A percentile compares a stretch with the other conserved stretches of the same genome.
Evolutionary conservation across 257 asterid genomes (phyloP).

Genomic region (Solanum gracilifrons): DNA sequence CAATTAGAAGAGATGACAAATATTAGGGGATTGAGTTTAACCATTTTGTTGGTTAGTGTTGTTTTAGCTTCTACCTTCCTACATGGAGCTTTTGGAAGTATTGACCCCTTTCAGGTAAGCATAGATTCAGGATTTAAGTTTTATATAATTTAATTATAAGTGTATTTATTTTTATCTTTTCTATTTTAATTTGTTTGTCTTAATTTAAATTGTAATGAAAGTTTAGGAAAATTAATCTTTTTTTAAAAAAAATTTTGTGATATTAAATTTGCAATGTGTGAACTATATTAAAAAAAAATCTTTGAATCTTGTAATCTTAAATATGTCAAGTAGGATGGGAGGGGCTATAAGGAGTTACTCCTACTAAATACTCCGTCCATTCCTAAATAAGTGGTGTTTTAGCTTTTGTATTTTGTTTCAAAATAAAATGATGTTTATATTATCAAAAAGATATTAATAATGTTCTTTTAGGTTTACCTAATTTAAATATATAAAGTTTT

Average conservation of each 20-base stretch:
- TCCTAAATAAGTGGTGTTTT: neutral
- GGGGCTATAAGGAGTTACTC: no score
- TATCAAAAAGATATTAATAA: no score
- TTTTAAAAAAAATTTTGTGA: no score
- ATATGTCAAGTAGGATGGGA: no score
- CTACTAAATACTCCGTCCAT: no score
- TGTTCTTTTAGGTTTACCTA: neutral
- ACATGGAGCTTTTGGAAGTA: neutral
- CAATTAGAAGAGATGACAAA: neutral
- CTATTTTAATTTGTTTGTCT: no score
- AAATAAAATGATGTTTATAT: neutral
- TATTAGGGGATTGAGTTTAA: neutral
- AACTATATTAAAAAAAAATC: no score
- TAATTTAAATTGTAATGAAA: no score
- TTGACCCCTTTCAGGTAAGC: neutral
- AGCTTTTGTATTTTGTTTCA: neutral
- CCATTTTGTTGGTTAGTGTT: neutral
- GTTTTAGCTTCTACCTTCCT: neutral
- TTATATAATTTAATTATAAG: neutral
- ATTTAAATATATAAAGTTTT: neutral
- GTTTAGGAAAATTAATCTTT: no score
- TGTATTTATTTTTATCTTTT: no score
- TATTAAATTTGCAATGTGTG: no score
- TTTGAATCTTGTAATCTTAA: neutral
- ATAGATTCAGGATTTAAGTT: fast-evolving